phyloP scores from a whole-genome alignment of 2,329 filamentous ascomycete genomes.

The Ophiostoma sp. region DNA sequence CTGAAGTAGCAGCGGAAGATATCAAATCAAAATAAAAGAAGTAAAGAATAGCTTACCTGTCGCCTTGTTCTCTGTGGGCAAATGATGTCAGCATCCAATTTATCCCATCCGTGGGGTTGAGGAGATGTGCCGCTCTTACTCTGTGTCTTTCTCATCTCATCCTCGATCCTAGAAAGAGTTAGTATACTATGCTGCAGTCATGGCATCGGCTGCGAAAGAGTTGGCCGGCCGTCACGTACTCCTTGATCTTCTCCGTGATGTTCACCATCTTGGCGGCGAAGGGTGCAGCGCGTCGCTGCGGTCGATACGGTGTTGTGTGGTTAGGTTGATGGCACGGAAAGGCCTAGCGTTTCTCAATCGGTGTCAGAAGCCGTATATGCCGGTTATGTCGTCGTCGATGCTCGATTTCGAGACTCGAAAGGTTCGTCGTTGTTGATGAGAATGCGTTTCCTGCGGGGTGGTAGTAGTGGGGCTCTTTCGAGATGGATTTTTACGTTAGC shows the following conservation, averaged over 20 bases:
- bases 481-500: background rate
- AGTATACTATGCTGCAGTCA: background rate
- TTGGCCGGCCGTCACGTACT: slow-evolving; percentile 51
- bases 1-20: no score
- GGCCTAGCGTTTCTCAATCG: background rate
- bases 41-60: slow-evolving; percentile 62
- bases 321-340: no score
- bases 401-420: background rate
- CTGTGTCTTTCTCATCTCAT: slow-evolving; percentile 98
- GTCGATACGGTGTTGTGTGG: background rate
- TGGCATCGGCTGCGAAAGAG: background rate
- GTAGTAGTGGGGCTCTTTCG: background rate
- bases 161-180: slow-evolving; percentile 77
- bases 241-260: slow-evolving; percentile 99
- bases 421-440: background rate
- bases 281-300: slow-evolving; percentile 24
- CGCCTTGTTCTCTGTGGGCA: slow-evolving; percentile 82
- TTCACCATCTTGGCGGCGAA: slow-evolving; percentile 72
- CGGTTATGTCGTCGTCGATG: background rate
- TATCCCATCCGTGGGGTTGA: background rate
- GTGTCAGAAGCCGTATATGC: background rate
- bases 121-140: slow-evolving; percentile 50
- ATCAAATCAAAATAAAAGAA: no score
- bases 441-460: background rate
- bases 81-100: slow-evolving; percentile 14